Evolutionary conservation across 768 basidiomycete genomes (phyloP).

Genomic region (Lyophyllum shimeji): DNA sequence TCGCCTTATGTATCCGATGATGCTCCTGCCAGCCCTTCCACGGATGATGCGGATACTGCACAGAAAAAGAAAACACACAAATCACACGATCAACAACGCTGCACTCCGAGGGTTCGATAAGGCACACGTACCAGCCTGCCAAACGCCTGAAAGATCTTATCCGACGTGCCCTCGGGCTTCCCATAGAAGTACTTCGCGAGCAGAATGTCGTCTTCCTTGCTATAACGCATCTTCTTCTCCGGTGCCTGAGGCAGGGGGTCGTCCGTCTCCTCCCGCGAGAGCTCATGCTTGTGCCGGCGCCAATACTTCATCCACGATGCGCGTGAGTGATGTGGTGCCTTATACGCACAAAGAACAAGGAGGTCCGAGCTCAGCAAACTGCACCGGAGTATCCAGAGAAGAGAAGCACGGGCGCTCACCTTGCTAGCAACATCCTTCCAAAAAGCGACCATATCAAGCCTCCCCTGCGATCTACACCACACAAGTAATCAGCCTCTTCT

Average conservation of each 20-base stretch:
- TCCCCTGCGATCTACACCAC: constrained; percentile 50
- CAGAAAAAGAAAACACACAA: neutral
- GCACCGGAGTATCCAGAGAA: too few species aligned
- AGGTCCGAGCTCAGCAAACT: neutral
- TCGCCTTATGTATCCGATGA: constrained; percentile 83
- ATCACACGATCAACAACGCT: too few species aligned
- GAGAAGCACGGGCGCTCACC: constrained; percentile 32
- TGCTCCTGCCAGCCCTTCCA: constrained; percentile 97
- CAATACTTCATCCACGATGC: constrained; percentile 96
- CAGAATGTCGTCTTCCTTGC: constrained; percentile 73
- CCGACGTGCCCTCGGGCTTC: constrained; percentile 79
- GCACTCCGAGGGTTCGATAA: constrained; percentile 1
- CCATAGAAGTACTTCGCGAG: constrained; percentile 73
- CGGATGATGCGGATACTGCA: constrained; percentile 82
- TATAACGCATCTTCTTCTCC: constrained; percentile 88
- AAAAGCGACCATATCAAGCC: constrained; percentile 72
- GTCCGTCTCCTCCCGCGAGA: constrained; percentile 63
- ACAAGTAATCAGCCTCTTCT: neutral
- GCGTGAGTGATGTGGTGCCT: constrained; percentile 89
- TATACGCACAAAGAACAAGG: neutral
- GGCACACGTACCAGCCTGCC: constrained; percentile 56
- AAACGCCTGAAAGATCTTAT: constrained; percentile 83
- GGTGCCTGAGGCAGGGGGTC: constrained; percentile 74
- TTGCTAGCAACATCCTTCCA: constrained; percentile 77
- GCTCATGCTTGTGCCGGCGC: constrained; percentile 84